Evolutionary conservation across 805 yeast genomes (phyloP), one percentile per base, ranked within the genome.

Genomic region (Candida fluviatilis): DNA sequence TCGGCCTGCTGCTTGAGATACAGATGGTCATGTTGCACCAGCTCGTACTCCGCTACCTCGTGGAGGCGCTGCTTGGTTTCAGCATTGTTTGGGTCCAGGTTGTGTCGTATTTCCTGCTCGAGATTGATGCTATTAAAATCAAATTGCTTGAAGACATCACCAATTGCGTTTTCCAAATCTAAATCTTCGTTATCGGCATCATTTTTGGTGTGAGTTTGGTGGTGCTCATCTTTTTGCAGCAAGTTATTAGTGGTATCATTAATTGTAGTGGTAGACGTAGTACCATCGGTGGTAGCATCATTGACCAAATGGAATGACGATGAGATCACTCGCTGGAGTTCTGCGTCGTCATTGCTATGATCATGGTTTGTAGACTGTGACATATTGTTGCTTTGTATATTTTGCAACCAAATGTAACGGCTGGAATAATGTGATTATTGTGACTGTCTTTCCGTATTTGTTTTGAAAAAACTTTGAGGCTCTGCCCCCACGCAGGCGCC

Each of bases 71-170:
- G n/a, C n/a, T n/a, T n/a, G n/a, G n/a, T n/a, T n/a, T n/a, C n/a
- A n/a, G n/a, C n/a, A n/a, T n/a, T 21, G 10, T 21, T 21, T 21
- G 24, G 24, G 24, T n/a, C 28, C 41, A 35, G 27, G 35, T 30
- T 27, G 6, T 6, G 24, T 21, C 24, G 24, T 21, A 21, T 26
- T 26, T 12, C 29, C 15, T 38, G 5, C 19, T 10, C 19, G 18
- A 13, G 11, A 16, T 8, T 17, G 11, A 15, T 27, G 19, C 18
- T 34, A 8, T 13, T 19, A 19, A 45, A 47, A 39, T 48, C 59
- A 45, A 57, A 63, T 45, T 50, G 66, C 46, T 53, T 54, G 43
- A 67, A 62, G 1, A 64, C 71, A 42, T 62, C 61, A 13, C 67
- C 71, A 30, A 66, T 63, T 25, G 69, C 68, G 31, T 54, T 55